Conservation (phyloP, 1,284 basidiomycete genomes). For the Cystobasidium pallidum region DNA sequence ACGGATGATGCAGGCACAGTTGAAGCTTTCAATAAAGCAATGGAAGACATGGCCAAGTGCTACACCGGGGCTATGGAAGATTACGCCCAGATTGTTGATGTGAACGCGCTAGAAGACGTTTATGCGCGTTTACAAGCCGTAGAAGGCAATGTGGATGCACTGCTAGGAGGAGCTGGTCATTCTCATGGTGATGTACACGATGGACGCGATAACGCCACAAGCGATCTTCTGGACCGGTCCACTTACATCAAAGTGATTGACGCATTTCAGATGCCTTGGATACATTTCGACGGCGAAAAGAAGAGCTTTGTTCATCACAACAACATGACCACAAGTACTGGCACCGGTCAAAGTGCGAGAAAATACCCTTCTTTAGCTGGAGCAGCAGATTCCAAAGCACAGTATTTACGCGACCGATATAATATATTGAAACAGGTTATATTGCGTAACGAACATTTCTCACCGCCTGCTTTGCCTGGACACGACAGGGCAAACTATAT, state of each 20-base stretch:
- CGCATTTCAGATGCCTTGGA: slow-evolving; percentile 90
- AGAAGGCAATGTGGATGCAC: slow-evolving; percentile 55
- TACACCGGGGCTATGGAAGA: slow-evolving; percentile 35
- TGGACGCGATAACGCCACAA: slow-evolving; percentile 20
- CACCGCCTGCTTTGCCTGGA: slow-evolving; percentile 80
- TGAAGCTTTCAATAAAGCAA: slow-evolving; percentile 26
- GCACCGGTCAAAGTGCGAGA: slow-evolving; percentile 57
- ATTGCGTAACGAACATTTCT: slow-evolving; percentile 91
- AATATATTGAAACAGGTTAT: slow-evolving; percentile 87
- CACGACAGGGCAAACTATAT: slow-evolving; percentile 80
- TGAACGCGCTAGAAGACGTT: slow-evolving; percentile 72
- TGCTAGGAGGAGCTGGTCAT: slow-evolving; percentile 35
- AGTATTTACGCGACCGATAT: slow-evolving; percentile 76
- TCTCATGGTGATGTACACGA: slow-evolving; percentile 31
- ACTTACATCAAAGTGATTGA: slow-evolving; percentile 82
- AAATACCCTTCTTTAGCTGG: slow-evolving; percentile 70
- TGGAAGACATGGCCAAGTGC: slow-evolving; percentile 44
- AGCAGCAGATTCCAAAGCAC: slow-evolving; percentile 74
- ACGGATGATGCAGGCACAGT: not conserved
- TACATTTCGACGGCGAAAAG: slow-evolving; percentile 82
- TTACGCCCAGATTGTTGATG: slow-evolving; percentile 59
- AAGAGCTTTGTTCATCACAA: slow-evolving; percentile 79
- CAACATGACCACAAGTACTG: slow-evolving; percentile 30
- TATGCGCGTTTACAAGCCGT: slow-evolving; percentile 79
- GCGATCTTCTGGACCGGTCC: slow-evolving; percentile 68